These are phyloP conservation scores for Alternaria gaisen DNA, from an alignment of 2,329 filamentous ascomycete species.

Conservation along the genomic window DNA sequence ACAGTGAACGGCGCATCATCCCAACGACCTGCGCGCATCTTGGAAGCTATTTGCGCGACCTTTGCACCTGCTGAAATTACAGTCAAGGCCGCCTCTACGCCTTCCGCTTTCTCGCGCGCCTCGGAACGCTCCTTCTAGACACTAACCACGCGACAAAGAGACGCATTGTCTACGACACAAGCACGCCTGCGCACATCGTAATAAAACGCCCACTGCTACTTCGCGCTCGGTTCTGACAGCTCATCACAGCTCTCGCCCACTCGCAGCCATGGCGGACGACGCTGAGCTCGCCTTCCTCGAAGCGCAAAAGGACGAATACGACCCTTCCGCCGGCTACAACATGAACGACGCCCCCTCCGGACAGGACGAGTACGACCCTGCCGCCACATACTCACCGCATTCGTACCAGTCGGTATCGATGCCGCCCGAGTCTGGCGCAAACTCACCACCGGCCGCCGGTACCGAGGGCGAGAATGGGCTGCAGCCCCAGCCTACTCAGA, in stretches of 20 bases:
- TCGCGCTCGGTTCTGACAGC: constrained; percentile 20
- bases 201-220: constrained; percentile 16
- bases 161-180: constrained; percentile 25
- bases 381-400: constrained; percentile 34
- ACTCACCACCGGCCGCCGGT: constrained; percentile 35
- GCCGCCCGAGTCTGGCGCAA: constrained; percentile 38
- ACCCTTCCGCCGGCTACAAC: constrained; percentile 51
- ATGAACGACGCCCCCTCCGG: constrained; percentile 56
- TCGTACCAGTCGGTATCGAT: constrained; percentile 41
- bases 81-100: constrained; percentile 4
- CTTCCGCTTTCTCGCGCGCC: constrained; percentile 17
- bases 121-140: constrained; percentile 19
- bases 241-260: constrained; percentile 10
- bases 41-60: background rate
- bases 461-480: constrained; percentile 32
- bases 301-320: constrained; percentile 55
- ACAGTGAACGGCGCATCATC: constrained; percentile 25
- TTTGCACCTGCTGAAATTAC: constrained; percentile 5
- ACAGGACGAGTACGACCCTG: constrained; percentile 54
- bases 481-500: constrained; percentile 32
- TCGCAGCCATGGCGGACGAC: constrained; percentile 60
- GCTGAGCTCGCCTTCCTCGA: constrained; percentile 63
- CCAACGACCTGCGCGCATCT: constrained; percentile 21
- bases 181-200: constrained; percentile 21
- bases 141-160: constrained; percentile 37